phyloP scores from a whole-genome alignment of 2,329 filamentous ascomycete genomes.

The Neonectria punicea region DNA sequence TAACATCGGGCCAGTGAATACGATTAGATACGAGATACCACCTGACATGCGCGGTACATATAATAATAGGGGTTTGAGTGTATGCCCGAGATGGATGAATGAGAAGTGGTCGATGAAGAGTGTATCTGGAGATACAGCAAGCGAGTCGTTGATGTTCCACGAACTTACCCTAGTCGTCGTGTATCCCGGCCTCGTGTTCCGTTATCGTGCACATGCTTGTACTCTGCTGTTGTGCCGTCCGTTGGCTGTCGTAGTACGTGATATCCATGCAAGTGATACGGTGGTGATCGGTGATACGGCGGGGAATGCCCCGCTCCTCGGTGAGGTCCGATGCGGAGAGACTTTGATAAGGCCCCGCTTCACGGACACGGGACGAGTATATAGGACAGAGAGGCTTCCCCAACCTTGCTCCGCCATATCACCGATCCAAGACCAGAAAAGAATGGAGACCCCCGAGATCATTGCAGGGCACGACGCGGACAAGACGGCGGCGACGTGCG shows the following conservation, averaged over 20 bases:
- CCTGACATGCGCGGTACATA: slow-evolving; percentile 33
- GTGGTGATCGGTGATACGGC: slow-evolving; percentile 13
- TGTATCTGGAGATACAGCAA: not conserved
- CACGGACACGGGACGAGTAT: slow-evolving; percentile 25
- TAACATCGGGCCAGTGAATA: slow-evolving; percentile 34
- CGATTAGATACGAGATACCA: slow-evolving; percentile 35
- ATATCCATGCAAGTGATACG: not conserved
- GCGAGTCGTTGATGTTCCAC: too few relatives aligned
- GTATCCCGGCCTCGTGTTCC: too few relatives aligned
- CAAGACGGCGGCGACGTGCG: slow-evolving; percentile 43
- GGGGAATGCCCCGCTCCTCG: slow-evolving; percentile 39
- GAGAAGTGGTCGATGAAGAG: not conserved
- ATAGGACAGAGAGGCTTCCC: not conserved
- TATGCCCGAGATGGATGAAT: not conserved
- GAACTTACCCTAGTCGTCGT: too few relatives aligned
- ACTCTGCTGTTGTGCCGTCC: too few relatives aligned
- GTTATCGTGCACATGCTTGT: too few relatives aligned
- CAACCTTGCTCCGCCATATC: not conserved
- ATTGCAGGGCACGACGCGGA: slow-evolving; percentile 43
- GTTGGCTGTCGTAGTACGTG: not conserved
- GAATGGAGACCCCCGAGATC: slow-evolving; percentile 38
- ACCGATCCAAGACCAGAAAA: not conserved
- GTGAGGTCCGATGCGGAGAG: slow-evolving; percentile 39
- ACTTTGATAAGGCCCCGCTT: slow-evolving; percentile 34
- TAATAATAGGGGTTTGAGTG: slow-evolving; percentile 18